Evolutionary conservation across 2,329 filamentous ascomycete species (phyloP), one percentile per base, ranked within the genome.

Genomic region (Ophiostoma triangulosporum): DNA sequence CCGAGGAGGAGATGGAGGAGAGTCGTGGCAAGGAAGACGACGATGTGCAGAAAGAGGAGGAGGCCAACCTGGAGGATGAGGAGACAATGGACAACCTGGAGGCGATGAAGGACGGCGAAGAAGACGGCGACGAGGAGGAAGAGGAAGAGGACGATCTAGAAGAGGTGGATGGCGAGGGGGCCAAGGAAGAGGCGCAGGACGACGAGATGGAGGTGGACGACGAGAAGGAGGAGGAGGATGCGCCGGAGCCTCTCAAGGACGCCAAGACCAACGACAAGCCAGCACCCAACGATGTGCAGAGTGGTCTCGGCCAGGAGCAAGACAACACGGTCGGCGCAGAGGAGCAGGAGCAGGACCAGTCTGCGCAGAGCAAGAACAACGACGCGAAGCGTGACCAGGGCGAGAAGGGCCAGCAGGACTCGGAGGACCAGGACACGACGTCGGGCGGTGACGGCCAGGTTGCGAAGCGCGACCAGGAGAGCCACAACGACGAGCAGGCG

Each of bases 1-100:
- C 95, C 57, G 84, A 95, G 73, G 82, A 93, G 51, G 77, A 95
- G 73, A 83, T 93, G 53, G 77, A 95, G 53, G 84, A 90, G 59
- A 84, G 86, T 35, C 76, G 40, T 24, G 40, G 40, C 22, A 46
- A 48, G 17, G 29, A 78, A 27, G 72, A 78, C 27, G 73, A 76
- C 17, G 77, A 77, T 4, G 70, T 68, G 35, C 50, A n/a, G 6
- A 71, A 69, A 33, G 65, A 65, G 3, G 66, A 68, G 5, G 64
- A 68, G 15, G 64, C 70, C 36, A 69, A 68, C 8, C 63, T 66
- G 38, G 66, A 66, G 20, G 69, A 71, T 32, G 67, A 67, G 8
- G 70, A 73, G 17, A 74, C 76, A 7, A 24, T 27, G 26, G 64
- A 65, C 8, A 62, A 65, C 38, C 58, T 68, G 58, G 60, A 73